These are phyloP conservation scores for Verbena officinalis DNA, from an alignment of 257 asterid species.

Conservation along the genomic window DNA sequence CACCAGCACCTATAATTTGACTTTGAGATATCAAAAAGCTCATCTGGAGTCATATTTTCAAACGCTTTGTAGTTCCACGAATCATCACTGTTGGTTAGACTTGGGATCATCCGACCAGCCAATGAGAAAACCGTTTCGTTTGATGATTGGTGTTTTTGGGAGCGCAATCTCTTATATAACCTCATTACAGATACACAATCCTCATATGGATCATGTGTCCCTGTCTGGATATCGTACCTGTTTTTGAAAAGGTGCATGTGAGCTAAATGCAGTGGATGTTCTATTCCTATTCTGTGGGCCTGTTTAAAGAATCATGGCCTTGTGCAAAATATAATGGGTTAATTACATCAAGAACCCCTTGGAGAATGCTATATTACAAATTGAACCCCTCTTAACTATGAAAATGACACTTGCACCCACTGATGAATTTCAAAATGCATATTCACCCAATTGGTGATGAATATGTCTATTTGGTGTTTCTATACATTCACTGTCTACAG, in stretches of 20 bases:
- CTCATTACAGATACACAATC: slow-evolving; percentile 54
- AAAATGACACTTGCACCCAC: no score
- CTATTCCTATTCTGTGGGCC: neutral
- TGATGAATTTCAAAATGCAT: no score
- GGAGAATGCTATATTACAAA: no score
- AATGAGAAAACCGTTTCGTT: slow-evolving; percentile 13
- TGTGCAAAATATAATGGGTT: no score
- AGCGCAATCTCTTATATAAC: slow-evolving; percentile 49
- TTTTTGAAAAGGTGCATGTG: slow-evolving; percentile 13
- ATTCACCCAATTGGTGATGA: no score
- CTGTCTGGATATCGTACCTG: slow-evolving; percentile 55
- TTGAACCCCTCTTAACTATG: no score
- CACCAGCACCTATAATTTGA: slow-evolving; percentile 61
- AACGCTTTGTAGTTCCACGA: slow-evolving; percentile 30
- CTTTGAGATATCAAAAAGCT: slow-evolving; percentile 50
- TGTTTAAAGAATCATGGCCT: neutral
- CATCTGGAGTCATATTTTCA: slow-evolving; percentile 44
- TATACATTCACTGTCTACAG: neutral
- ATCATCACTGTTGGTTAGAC: slow-evolving; percentile 22
- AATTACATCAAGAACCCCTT: no score
- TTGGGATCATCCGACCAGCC: slow-evolving; percentile 22
- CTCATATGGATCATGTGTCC: slow-evolving; percentile 55
- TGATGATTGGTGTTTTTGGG: slow-evolving; percentile 42
- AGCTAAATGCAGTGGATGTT: neutral
- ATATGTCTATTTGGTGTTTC: no score